Evolutionary conservation across 768 basidiomycete species (phyloP), one percentile per base, ranked within the genome.

Genomic region (Mycena kentingensis): DNA sequence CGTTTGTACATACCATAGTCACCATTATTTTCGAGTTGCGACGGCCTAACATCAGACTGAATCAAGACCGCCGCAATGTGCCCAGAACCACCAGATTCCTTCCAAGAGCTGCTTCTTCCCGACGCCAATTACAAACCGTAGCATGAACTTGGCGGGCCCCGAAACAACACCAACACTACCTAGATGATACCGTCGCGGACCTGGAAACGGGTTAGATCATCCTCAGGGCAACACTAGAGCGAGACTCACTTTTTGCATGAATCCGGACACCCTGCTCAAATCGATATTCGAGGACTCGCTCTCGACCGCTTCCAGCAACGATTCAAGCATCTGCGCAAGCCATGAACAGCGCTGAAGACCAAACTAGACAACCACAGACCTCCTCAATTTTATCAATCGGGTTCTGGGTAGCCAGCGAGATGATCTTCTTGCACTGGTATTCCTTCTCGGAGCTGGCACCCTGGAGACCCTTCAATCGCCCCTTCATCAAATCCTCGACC

Each of bases 401-500:
- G 41, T 94, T 85, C 19, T 90, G 89, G 3, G 92, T 90, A 67
- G 92, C 95, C 35, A 94, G 73, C 13, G 93, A 85, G 22, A 99
- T 87, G 54, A 98, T 86, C 72, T 85, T 94, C 72, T 90, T 87
- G 73, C 91, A 96, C 69, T 93, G 87, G 62, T 88, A 87, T 65
- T 94, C 90, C 71, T 89, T 93, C 71, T 93, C 92, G 16, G 88
- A 87, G 61, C 87, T 88, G 26, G 86, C 85, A 38, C 88, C 90
- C 60, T 90, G 83, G 57, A 95, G 68, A 27, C 77, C 76, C 63
- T 80, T 78, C 53, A 97, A 70, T 54, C 90, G 78, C 54, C 80
- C 77, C 57, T 81, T 75, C 69, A 96, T 81, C 54, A 96, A 63
- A 50, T 82, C 79, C 62, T 93, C 85, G 72, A 90, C 82, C 49